These are phyloP conservation scores for Nakazawaea molendinolei DNA, from an alignment of 805 yeast genomes.

Conservation along the genomic window DNA sequence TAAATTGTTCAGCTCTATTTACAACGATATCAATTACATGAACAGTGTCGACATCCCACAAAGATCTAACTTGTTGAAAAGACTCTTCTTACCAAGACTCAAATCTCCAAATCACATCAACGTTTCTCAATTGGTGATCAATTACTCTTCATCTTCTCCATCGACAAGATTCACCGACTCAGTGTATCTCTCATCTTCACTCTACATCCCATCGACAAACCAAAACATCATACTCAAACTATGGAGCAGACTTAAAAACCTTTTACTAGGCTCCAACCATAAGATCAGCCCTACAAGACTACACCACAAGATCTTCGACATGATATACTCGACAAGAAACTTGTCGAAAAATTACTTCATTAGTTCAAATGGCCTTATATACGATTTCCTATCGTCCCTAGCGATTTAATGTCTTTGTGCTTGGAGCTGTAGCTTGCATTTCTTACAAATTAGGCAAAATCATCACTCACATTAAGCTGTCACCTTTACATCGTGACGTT, in stretches of 20 bases:
- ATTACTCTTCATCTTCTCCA: constrained; percentile 7
- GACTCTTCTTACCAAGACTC: constrained; percentile 1
- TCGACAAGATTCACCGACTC: constrained; percentile 1
- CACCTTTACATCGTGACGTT: no score
- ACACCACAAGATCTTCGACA: constrained; percentile 25
- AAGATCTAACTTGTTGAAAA: neutral
- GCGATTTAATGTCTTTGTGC: no score
- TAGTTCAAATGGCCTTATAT: constrained; percentile 4
- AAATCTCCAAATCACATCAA: constrained; percentile 11
- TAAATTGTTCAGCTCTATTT: constrained; percentile 2
- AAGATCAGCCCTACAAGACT: constrained; percentile 18
- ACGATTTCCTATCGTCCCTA: no score
- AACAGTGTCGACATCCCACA: constrained; percentile 7
- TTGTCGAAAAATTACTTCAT: constrained; percentile 8
- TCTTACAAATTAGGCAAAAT: no score
- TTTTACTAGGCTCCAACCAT: neutral
- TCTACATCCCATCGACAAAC: neutral
- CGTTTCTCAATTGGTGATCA: constrained; percentile 8
- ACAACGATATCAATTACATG: constrained; percentile 6
- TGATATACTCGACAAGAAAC: constrained; percentile 17
- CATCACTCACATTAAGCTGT: no score
- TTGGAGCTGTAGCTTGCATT: no score
- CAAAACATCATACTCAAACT: neutral
- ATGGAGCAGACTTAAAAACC: constrained; percentile 1
- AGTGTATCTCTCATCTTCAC: constrained; percentile 2